A percentile compares a stretch with the other conserved stretches of the same genome.
Evolutionary conservation across 208 protist species (phyloP).

Genomic region (Leishmania turanica): DNA sequence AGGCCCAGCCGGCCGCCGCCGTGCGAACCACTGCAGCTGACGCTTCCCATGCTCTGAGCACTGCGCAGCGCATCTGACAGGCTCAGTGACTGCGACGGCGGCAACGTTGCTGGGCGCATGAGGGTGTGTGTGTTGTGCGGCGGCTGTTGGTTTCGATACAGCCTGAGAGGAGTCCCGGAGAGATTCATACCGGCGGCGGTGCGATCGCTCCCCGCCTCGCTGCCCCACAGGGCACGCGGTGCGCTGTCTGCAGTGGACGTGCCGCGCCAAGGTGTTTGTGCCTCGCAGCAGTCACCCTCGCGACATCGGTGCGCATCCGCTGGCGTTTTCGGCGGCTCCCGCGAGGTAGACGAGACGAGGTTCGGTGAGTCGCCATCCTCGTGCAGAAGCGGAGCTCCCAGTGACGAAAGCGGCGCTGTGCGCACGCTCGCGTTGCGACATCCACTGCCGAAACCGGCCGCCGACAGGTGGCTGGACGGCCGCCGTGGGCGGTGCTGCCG

Average conservation of each 20-base stretch:
- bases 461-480: neutral
- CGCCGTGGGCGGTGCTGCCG: neutral
- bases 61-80: conserved; percentile 11
- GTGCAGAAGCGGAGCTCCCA: neutral
- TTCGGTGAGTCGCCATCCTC: neutral
- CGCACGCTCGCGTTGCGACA: neutral
- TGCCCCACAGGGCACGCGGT: neutral
- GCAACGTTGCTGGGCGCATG: neutral
- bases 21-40: neutral
- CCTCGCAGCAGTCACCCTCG: neutral
- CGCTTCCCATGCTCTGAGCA: neutral
- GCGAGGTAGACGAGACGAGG: neutral
- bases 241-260: neutral
- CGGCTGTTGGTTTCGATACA: neutral
- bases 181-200: neutral
- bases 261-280: neutral
- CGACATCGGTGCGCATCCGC: neutral
- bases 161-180: neutral
- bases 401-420: neutral
- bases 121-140: neutral
- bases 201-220: neutral
- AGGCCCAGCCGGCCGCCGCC: neutral
- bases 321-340: neutral
- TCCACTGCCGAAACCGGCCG: neutral
- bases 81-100: conserved; percentile 2